Evolutionary conservation across 805 yeast genomes (phyloP), one percentile per base, ranked within the genome.

Genomic region (Debaryomyces maramus): DNA sequence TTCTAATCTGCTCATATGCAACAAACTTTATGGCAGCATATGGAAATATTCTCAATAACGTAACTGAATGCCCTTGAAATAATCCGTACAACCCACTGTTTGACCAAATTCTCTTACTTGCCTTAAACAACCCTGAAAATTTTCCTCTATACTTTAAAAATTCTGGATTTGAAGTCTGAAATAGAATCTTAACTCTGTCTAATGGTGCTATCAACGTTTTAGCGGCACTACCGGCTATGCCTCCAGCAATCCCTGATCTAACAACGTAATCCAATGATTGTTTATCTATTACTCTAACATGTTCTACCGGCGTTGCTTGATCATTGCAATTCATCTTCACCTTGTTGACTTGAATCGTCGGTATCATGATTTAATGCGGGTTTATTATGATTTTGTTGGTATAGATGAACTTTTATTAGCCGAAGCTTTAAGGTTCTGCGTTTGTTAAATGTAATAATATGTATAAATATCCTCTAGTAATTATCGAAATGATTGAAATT

Each of bases 21-120:
- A 93, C 96, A 61, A 91, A 93, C 60, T 93, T 93, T 55, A 93
- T 86, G 8, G 97, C 96, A 3, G 99, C 97, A 60, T 93, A 93
- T 1, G 99, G 99, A 60, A 93, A 91, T 3, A 93, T 88, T 46
- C 99, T 73, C 31, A 90, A 61, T 36, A 93, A 67, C 0, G 99
- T 93, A 1, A 95, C 97, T 4, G 96, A 87, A 60, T 93, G 99
- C 29, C 99, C 99, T 55, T 91, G 96, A 59, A 81, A 91, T 39
- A 93, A 77, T 1, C 99, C 99, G 31, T 67, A 46, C 1, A 81
- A 34, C 13, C 98, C 98, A 59, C 88, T 93, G 36, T 67, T 71
- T 6, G 51, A 40, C 65, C 79, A 79, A 18, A 93, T 90, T 41
- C 78, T 74, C 24, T 65, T 65, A 0, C 84, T 84, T 0, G 99